Evolutionary conservation across 2,329 filamentous ascomycete species (phyloP).

Genomic region (Alternaria arborescens): DNA sequence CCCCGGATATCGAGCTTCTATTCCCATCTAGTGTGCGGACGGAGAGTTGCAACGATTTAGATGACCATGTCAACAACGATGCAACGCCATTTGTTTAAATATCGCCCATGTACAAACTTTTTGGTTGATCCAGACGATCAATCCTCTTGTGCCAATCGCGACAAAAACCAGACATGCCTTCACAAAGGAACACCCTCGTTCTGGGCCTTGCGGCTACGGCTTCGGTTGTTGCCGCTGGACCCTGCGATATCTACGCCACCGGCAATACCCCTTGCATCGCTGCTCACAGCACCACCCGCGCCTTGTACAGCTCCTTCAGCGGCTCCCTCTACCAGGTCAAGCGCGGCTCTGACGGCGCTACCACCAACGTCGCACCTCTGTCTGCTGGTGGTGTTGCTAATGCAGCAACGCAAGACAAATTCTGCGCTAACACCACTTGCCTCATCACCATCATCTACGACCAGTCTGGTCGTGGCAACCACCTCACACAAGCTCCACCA

Average conservation of each 20-base stretch:
- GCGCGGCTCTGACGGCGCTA: conserved; percentile 63
- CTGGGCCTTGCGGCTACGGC: conserved; percentile 21
- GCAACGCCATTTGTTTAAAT: conserved; percentile 3
- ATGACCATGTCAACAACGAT: background rate
- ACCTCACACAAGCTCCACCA: conserved; percentile 69
- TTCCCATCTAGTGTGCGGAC: conserved; percentile 6
- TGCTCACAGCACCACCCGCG: conserved; percentile 71
- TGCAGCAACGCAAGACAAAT: conserved; percentile 67
- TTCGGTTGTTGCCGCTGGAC: conserved; percentile 55
- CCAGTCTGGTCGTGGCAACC: conserved; percentile 68
- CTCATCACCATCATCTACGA: conserved; percentile 72
- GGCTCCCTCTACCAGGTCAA: conserved; percentile 68
- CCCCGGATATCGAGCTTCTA: background rate
- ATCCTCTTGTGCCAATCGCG: background rate
- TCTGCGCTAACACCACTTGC: conserved; percentile 69
- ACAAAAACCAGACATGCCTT: conserved; percentile 15
- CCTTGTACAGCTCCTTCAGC: conserved; percentile 64
- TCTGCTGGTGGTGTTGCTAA: conserved; percentile 70
- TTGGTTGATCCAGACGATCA: background rate
- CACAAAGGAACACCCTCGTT: conserved; percentile 17
- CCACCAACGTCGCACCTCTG: conserved; percentile 59
- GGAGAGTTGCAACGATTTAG: background rate
- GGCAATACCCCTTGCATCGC: conserved; percentile 70
- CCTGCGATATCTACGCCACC: conserved; percentile 68
- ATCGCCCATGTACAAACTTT: background rate